These are phyloP conservation scores for Neurospora sp. DNA, from an alignment of 2,329 filamentous ascomycete genomes.

Conservation along the genomic window DNA sequence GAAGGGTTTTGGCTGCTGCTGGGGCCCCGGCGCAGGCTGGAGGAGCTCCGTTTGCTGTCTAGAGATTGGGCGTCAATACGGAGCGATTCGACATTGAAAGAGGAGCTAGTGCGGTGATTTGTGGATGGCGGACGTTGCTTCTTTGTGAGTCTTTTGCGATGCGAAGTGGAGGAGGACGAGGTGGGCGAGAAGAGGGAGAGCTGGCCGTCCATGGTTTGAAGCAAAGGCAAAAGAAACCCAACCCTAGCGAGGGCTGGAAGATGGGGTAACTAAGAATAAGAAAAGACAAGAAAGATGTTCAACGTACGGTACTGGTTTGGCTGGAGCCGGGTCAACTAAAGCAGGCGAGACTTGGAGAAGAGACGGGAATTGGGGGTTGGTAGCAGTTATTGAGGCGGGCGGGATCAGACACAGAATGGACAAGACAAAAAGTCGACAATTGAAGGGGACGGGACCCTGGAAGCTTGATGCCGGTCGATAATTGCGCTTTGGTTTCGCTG, in stretches of 20 bases:
- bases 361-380: neutral
- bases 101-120: slow-evolving; percentile 37
- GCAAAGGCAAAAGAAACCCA: neutral
- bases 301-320: neutral
- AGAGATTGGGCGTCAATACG: slow-evolving; percentile 46
- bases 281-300: neutral
- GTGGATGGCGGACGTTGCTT: slow-evolving; percentile 35
- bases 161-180: slow-evolving; percentile 33
- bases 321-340: neutral
- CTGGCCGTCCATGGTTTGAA: slow-evolving; percentile 15
- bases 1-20: slow-evolving; percentile 35
- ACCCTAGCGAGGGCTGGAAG: neutral
- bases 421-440: slow-evolving; percentile 13
- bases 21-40: slow-evolving; percentile 50
- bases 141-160: slow-evolving; percentile 54
- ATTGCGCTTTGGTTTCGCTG: slow-evolving; percentile 13
- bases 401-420: neutral
- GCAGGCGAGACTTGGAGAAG: neutral
- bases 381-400: neutral
- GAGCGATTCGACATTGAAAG: slow-evolving; percentile 15
- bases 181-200: slow-evolving; percentile 3
- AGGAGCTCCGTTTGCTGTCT: slow-evolving; percentile 53
- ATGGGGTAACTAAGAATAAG: slow-evolving; percentile 2
- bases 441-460: slow-evolving; percentile 10
- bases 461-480: slow-evolving; percentile 14